Conservation (phyloP, 768 basidiomycete species). For the Leccinum subtestaceum region DNA sequence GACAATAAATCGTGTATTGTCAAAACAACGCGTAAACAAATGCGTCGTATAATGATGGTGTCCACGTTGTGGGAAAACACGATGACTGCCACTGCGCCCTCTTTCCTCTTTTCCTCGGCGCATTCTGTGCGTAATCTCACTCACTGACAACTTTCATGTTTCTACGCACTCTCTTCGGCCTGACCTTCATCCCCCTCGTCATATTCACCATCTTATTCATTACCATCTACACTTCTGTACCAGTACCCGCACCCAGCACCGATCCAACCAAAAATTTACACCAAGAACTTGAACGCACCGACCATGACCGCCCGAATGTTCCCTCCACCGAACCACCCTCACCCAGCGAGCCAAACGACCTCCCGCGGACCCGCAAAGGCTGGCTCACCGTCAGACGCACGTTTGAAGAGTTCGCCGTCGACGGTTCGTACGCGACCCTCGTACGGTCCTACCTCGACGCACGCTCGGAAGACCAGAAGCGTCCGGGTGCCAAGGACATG, state of each 20-base stretch:
- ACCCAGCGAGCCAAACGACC: constrained; percentile 45
- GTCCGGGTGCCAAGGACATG: constrained; percentile 83
- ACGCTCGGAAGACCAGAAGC: constrained; percentile 80
- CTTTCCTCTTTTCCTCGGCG: not conserved
- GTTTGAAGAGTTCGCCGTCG: constrained; percentile 64
- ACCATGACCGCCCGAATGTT: constrained; percentile 29
- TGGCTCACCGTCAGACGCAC: constrained; percentile 84
- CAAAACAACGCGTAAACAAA: too few species aligned
- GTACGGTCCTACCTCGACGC: constrained; percentile 79
- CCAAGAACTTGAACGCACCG: not conserved
- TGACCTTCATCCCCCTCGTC: constrained; percentile 85
- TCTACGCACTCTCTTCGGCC: constrained; percentile 66
- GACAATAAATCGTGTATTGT: too few species aligned
- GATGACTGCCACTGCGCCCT: not conserved
- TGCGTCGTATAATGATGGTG: not conserved
- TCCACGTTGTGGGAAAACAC: constrained; percentile 14
- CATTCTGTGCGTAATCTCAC: not conserved
- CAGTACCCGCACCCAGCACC: constrained; percentile 58
- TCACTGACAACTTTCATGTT: constrained; percentile 38
- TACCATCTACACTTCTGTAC: constrained; percentile 78
- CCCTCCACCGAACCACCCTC: constrained; percentile 18
- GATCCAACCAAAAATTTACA: constrained; percentile 27
- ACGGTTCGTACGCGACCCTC: constrained; percentile 74
- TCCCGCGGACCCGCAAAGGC: constrained; percentile 65
- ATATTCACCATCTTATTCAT: constrained; percentile 55